A percentile compares a stretch with the other conserved stretches of the same genome.
Conservation (phyloP, 768 basidiomycete species). For the Lepiota brunneoincarnata region DNA sequence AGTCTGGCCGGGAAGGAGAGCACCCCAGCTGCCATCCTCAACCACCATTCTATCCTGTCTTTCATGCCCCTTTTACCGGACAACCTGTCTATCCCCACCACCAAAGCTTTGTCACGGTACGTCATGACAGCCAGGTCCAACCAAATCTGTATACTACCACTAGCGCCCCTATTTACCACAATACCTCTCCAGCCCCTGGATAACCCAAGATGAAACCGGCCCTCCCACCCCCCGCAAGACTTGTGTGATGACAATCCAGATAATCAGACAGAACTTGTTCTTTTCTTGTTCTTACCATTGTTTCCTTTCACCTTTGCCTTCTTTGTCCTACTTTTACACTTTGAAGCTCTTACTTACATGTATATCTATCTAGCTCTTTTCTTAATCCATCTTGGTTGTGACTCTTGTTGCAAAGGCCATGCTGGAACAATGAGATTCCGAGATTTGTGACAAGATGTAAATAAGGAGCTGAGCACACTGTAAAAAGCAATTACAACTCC, state of each 20-base stretch:
- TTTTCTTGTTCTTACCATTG: slow-evolving; percentile 4
- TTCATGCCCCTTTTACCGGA: slow-evolving; percentile 6
- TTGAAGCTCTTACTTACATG: background rate
- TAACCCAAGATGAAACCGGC: slow-evolving; percentile 15
- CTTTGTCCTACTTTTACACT: background rate
- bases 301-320: background rate
- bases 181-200: slow-evolving; percentile 16
- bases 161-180: slow-evolving; percentile 18
- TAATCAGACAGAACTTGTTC: slow-evolving; percentile 2
- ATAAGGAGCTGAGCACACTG: too few relatives aligned
- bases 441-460: too few relatives aligned
- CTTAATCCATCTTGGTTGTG: too few relatives aligned
- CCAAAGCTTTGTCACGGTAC: slow-evolving; percentile 26
- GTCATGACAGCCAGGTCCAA: slow-evolving; percentile 27
- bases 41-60: slow-evolving; percentile 3
- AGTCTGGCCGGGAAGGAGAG: slow-evolving; percentile 10
- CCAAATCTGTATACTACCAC: slow-evolving; percentile 22
- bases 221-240: background rate
- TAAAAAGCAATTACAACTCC: too few relatives aligned
- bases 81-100: slow-evolving; percentile 17
- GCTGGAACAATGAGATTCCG: too few relatives aligned
- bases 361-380: background rate
- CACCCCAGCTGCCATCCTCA: background rate
- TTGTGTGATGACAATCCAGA: background rate
- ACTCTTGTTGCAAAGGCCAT: too few relatives aligned